These are phyloP conservation scores for Yamadazyma sp. DNA, from an alignment of 1,139 yeast species.

Conservation along the genomic window DNA sequence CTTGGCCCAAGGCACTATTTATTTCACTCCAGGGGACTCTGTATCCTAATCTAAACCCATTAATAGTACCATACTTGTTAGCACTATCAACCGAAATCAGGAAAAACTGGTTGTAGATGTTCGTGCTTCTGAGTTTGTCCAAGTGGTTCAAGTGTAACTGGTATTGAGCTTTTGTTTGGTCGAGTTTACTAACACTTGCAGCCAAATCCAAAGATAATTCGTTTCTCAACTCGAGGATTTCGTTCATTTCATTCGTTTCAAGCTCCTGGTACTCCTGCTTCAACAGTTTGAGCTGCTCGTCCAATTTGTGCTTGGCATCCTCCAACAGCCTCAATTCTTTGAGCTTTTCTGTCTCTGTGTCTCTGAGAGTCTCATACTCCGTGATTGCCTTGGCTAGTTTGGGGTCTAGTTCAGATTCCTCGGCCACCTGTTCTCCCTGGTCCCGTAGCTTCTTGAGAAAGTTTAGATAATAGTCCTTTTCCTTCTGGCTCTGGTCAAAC, in stretches of 20 bases:
- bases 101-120: slow-evolving; percentile 81
- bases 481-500: slow-evolving; percentile 72
- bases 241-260: slow-evolving; percentile 40
- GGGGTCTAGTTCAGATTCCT: slow-evolving; percentile 22
- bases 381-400: slow-evolving; percentile 42
- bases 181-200: slow-evolving; percentile 51
- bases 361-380: slow-evolving; percentile 37
- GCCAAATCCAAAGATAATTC: slow-evolving; percentile 49
- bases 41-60: slow-evolving; percentile 76
- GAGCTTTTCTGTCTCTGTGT: slow-evolving; percentile 36
- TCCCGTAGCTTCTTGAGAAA: slow-evolving; percentile 70
- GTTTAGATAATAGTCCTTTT: slow-evolving; percentile 74
- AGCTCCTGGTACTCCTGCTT: slow-evolving; percentile 42
- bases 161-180: slow-evolving; percentile 61
- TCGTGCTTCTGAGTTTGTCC: slow-evolving; percentile 68
- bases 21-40: slow-evolving; percentile 87
- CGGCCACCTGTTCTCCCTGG: slow-evolving; percentile 28
- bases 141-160: slow-evolving; percentile 62
- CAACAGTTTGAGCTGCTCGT: slow-evolving; percentile 34
- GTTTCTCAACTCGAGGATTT: slow-evolving; percentile 50
- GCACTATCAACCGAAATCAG: slow-evolving; percentile 66
- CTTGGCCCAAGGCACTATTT: slow-evolving; percentile 90
- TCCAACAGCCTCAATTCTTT: slow-evolving; percentile 49
- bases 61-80: slow-evolving; percentile 84
- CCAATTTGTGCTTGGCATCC: slow-evolving; percentile 36